These are phyloP conservation scores for Aspergillus candidus DNA, from an alignment of 2,329 filamentous ascomycete species.

Conservation along the genomic window DNA sequence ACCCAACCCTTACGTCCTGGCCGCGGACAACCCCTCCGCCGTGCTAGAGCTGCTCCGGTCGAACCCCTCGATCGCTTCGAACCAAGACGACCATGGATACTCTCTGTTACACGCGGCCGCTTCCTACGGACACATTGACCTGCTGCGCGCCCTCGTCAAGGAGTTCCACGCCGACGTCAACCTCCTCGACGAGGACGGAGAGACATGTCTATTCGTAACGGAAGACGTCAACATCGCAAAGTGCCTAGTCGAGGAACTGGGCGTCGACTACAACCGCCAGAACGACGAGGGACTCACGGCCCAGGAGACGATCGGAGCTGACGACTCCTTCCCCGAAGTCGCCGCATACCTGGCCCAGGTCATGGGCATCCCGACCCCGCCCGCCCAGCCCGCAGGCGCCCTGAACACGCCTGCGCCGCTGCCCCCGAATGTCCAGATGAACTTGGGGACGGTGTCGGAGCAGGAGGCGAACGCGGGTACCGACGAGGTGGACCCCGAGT, in stretches of 20 bases:
- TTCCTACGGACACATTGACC: slow-evolving; percentile 80
- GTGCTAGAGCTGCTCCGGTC: slow-evolving; percentile 69
- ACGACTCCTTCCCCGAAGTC: slow-evolving; percentile 71
- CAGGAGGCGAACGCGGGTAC: slow-evolving; percentile 50
- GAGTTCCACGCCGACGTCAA: slow-evolving; percentile 76
- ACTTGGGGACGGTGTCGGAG: slow-evolving; percentile 67
- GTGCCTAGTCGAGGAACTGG: slow-evolving; percentile 75
- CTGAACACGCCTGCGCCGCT: slow-evolving; percentile 53
- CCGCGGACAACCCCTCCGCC: slow-evolving; percentile 70
- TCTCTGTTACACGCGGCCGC: slow-evolving; percentile 87
- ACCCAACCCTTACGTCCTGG: slow-evolving; percentile 64
- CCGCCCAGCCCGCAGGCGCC: slow-evolving; percentile 25
- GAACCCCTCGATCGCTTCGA: slow-evolving; percentile 67
- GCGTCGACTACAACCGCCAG: slow-evolving; percentile 57
- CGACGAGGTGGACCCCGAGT: slow-evolving; percentile 69
- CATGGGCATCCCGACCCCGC: slow-evolving; percentile 22
- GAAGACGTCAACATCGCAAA: slow-evolving; percentile 75
- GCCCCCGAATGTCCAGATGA: slow-evolving; percentile 71
- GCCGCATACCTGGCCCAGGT: slow-evolving; percentile 60
- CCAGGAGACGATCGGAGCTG: slow-evolving; percentile 68
- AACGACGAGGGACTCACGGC: slow-evolving; percentile 76
- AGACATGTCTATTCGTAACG: slow-evolving; percentile 90
- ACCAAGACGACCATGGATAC: slow-evolving; percentile 88
- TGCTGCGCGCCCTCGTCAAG: slow-evolving; percentile 67
- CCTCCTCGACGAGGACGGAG: slow-evolving; percentile 80